Evolutionary conservation across 495 filamentous ascomycete species (phyloP), one percentile per base, ranked within the genome.

Genomic region (Aspergillus nanangensis): DNA sequence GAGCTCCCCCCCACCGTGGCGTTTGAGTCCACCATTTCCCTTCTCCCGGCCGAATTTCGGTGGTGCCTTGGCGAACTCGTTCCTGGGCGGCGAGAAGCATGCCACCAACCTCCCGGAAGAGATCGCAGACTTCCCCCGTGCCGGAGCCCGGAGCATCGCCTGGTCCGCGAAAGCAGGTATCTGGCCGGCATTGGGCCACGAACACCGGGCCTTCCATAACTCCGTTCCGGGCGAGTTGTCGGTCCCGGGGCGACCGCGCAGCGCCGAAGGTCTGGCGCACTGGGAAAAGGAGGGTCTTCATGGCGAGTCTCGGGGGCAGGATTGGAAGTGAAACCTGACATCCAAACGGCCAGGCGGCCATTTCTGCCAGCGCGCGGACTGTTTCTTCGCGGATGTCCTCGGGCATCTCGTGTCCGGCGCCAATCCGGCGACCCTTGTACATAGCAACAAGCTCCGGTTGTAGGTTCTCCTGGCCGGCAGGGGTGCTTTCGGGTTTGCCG

Each of bases 1-100:
- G 63, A 9, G 83, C 82, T 29, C 85, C 86, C 37, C 90, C 90
- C 80, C 89, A 95, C 17, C 90, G 77, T 22, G 78, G 82, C 45
- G 64, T 71, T 19, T 67, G 80, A 3, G 83, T 80, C 88, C 88
- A 96, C 89, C 90, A 96, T 48, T 83, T 76, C 3, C 79, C 83
- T 44, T 89, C 82, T 3, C 88, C 88, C 5, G 87, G 76, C 19
- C 69, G 73, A 47, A 76, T 71, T 58, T 94, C 87, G 5, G 55
- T 47, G 39, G 69, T 75, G 5, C 84, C 84, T 59, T 93, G 79
- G 23, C 90, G 77, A 10, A 82, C 79, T 22, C 90, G 80, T 59
- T 94, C 87, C 66, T 96, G 90, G 0, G 88, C 90, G 8, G 88
- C 76, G 29, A 90, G 70, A 7, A 95, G 72, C 52, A 88, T 78